Evolutionary conservation across 176 grass and related monocot species (phyloP).

Genomic region (Calamus simplicifolius): DNA sequence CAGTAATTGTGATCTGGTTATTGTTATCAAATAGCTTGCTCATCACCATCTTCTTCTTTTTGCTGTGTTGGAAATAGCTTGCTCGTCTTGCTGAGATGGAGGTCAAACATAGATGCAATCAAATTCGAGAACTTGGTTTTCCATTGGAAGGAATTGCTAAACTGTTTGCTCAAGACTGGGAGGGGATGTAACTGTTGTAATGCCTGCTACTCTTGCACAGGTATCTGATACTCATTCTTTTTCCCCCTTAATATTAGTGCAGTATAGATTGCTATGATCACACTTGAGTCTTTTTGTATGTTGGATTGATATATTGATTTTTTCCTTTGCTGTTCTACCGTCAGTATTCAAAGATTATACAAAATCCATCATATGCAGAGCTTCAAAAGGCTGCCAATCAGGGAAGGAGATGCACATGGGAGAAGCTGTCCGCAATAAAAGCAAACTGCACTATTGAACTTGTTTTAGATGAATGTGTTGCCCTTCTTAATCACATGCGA

Average conservation of each 20-base stretch:
- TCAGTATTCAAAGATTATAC: conserved; percentile 95
- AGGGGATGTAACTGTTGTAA: conserved; percentile 86
- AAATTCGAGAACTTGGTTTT: conserved; percentile 87
- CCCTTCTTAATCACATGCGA: conserved; percentile 78
- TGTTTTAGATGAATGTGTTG: conserved; percentile 82
- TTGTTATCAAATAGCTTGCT: too few species aligned
- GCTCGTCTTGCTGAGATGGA: conserved; percentile 84
- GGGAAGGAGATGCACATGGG: conserved; percentile 78
- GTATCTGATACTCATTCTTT: conserved; percentile 16
- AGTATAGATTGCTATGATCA: not conserved
- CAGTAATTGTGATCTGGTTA: too few species aligned
- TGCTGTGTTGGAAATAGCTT: conserved; percentile 22
- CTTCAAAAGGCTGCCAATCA: conserved; percentile 83
- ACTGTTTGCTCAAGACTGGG: conserved; percentile 93
- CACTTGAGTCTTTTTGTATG: too few species aligned
- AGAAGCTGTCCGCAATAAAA: conserved; percentile 85
- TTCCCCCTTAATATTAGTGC: not conserved
- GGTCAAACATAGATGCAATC: conserved; percentile 90
- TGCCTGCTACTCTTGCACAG: conserved; percentile 90
- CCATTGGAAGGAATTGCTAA: conserved; percentile 74
- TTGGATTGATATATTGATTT: conserved; percentile 13
- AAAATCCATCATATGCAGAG: conserved; percentile 72
- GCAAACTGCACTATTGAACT: conserved; percentile 87
- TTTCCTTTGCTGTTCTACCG: conserved; percentile 3
- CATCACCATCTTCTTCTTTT: too few species aligned